phyloP scores from a whole-genome alignment of 2,329 filamentous ascomycete genomes.

The Malbranchea zuffiana region DNA sequence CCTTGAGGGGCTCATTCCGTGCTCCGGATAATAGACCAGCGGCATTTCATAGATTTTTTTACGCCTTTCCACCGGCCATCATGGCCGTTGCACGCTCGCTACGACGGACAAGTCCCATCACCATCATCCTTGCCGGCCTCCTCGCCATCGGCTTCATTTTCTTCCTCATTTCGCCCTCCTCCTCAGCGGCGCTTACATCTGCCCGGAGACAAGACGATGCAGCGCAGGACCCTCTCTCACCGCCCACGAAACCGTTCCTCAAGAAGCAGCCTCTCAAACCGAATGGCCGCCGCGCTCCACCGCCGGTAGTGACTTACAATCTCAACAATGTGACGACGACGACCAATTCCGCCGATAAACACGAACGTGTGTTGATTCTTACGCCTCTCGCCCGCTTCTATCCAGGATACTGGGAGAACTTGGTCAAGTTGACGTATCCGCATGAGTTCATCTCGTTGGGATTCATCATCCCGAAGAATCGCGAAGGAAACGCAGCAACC shows the following conservation, averaged over 20 bases:
- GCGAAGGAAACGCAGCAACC: constrained; percentile 81
- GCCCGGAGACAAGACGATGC: constrained; percentile 45
- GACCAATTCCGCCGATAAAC: constrained; percentile 60
- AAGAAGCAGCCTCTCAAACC: constrained; percentile 45
- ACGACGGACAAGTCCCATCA: constrained; percentile 69
- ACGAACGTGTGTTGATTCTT: constrained; percentile 79
- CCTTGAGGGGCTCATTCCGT: constrained; percentile 2
- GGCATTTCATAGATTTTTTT: not conserved
- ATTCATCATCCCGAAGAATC: constrained; percentile 90
- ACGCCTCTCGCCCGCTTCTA: constrained; percentile 93
- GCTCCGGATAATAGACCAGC: not conserved
- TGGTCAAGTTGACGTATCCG: constrained; percentile 72
- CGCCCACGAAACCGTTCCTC: constrained; percentile 61
- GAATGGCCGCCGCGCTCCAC: constrained; percentile 49
- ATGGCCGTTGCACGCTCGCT: constrained; percentile 56
- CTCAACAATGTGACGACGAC: constrained; percentile 91
- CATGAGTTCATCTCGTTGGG: constrained; percentile 90
- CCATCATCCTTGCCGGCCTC: constrained; percentile 58
- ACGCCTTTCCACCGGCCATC: constrained; percentile 13
- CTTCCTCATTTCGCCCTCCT: constrained; percentile 50
- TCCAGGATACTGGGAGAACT: constrained; percentile 88
- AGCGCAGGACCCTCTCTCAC: constrained; percentile 60
- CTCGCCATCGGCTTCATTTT: constrained; percentile 62
- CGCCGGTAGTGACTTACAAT: constrained; percentile 83
- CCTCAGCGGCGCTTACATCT: constrained; percentile 39